These are phyloP conservation scores for Cryptococcus jaspeensis DNA, from an alignment of 1,284 basidiomycete species.

Conservation along the genomic window DNA sequence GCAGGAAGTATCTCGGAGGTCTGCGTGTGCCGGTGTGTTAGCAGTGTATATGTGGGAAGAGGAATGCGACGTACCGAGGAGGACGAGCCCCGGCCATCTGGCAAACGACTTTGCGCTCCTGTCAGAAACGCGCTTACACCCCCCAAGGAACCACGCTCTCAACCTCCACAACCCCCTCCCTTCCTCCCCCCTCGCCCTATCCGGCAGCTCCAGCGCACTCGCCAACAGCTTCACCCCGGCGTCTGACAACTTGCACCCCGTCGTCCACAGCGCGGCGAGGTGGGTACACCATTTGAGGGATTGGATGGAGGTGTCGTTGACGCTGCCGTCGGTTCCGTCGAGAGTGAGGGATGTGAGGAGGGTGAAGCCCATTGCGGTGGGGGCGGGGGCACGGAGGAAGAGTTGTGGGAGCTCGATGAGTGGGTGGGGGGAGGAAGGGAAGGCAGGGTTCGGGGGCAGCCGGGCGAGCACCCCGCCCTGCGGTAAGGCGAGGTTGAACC, in stretches of 20 bases:
- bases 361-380: background rate
- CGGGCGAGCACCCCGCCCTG: conserved; percentile 14
- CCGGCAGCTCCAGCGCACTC: conserved; percentile 24
- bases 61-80: conserved; percentile 28
- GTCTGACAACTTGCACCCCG: conserved; percentile 32
- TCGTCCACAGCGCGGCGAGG: conserved; percentile 38
- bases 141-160: conserved; percentile 11
- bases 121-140: conserved; percentile 27
- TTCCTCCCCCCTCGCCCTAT: conserved; percentile 52
- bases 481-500: conserved; percentile 31
- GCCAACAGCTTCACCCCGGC: conserved; percentile 33
- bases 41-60: background rate
- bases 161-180: conserved; percentile 19
- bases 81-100: conserved; percentile 37
- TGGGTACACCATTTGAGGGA: conserved; percentile 33
- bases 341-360: conserved; percentile 41
- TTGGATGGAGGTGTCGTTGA: conserved; percentile 31
- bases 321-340: conserved; percentile 16
- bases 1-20: conserved; percentile 41
- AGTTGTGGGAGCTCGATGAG: conserved; percentile 30
- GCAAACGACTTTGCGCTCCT: conserved; percentile 30
- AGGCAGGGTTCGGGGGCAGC: conserved; percentile 18
- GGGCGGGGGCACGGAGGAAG: conserved; percentile 8
- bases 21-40: conserved; percentile 13
- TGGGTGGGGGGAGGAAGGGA: conserved; percentile 26